Conservation (phyloP, 805 yeast species). For the Suhomyces sp. region DNA sequence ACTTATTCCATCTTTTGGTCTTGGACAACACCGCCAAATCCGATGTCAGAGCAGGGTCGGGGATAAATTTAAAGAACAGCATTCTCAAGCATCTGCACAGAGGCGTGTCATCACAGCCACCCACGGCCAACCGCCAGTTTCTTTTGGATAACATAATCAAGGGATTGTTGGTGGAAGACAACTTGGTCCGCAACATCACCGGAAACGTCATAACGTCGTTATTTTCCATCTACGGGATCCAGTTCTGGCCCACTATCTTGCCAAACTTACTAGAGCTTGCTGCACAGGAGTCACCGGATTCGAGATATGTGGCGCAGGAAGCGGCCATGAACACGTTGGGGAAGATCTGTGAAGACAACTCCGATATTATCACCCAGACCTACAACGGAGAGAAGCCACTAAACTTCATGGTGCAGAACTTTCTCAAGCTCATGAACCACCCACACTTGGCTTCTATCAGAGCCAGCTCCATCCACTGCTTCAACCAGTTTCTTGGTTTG, state of each 20-base stretch:
- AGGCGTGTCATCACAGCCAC: conserved; percentile 1
- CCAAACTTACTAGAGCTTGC: conserved; percentile 65
- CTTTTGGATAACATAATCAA: conserved; percentile 43
- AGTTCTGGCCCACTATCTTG: conserved; percentile 72
- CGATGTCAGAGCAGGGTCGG: conserved; percentile 82
- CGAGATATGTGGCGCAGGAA: conserved; percentile 43
- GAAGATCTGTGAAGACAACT: conserved; percentile 89
- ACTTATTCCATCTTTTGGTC: conserved; percentile 68
- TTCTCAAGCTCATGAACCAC: conserved; percentile 48
- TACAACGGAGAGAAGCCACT: conserved; percentile 67
- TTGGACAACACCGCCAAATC: conserved; percentile 46
- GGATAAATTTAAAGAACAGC: conserved; percentile 76
- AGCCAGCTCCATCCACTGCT: conserved; percentile 63
- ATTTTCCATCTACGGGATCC: conserved; percentile 64
- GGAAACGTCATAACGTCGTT: conserved; percentile 88
- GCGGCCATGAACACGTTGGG: conserved; percentile 80
- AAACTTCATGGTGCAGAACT: conserved; percentile 61
- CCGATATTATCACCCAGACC: conserved; percentile 59
- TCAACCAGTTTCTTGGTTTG: conserved; percentile 71
- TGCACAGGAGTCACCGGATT: conserved; percentile 19
- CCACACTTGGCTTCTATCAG: conserved; percentile 48
- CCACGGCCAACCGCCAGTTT: conserved; percentile 25
- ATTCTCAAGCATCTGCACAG: conserved; percentile 37
- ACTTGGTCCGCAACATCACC: conserved; percentile 79
- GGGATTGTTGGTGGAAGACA: conserved; percentile 55